phyloP scores from a whole-genome alignment of 2,329 filamentous ascomycete genomes.

The Aspergillus phoenicis region DNA sequence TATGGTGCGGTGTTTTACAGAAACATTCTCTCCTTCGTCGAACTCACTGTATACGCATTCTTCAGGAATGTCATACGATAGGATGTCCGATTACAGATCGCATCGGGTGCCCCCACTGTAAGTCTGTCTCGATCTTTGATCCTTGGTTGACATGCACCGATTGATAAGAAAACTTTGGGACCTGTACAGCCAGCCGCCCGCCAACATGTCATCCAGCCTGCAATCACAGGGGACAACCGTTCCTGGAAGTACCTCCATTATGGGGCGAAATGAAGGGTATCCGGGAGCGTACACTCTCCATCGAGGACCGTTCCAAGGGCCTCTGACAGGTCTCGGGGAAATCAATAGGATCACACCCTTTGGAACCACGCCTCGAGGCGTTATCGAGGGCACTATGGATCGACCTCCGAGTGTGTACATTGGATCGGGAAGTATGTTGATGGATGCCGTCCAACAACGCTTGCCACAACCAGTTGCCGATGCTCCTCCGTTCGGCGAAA shows the following conservation, averaged over 20 bases:
- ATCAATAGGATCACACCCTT: slow-evolving; percentile 39
- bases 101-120: slow-evolving; percentile 45
- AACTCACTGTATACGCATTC: slow-evolving; percentile 39
- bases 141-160: slow-evolving; percentile 1
- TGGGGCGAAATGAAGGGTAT: slow-evolving; percentile 46
- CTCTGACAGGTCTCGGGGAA: slow-evolving; percentile 36
- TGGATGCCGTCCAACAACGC: slow-evolving; percentile 33
- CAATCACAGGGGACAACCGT: slow-evolving; percentile 35
- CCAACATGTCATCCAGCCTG: slow-evolving; percentile 48
- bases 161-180: slow-evolving; percentile 22
- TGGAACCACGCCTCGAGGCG: slow-evolving; percentile 33
- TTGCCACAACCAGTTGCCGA: slow-evolving; percentile 36
- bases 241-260: slow-evolving; percentile 31
- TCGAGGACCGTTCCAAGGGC: slow-evolving; percentile 34
- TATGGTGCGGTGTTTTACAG: slow-evolving; percentile 30
- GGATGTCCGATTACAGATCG: slow-evolving; percentile 41
- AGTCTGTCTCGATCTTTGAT: slow-evolving; percentile 21
- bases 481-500: slow-evolving; percentile 48
- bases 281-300: slow-evolving; percentile 37
- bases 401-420: slow-evolving; percentile 35
- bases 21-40: slow-evolving; percentile 37
- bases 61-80: slow-evolving; percentile 38
- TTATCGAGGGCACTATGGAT: slow-evolving; percentile 36
- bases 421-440: slow-evolving; percentile 24
- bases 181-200: slow-evolving; percentile 48